Conservation (phyloP, 768 basidiomycete genomes). For the Daedaleopsis sinensis region DNA sequence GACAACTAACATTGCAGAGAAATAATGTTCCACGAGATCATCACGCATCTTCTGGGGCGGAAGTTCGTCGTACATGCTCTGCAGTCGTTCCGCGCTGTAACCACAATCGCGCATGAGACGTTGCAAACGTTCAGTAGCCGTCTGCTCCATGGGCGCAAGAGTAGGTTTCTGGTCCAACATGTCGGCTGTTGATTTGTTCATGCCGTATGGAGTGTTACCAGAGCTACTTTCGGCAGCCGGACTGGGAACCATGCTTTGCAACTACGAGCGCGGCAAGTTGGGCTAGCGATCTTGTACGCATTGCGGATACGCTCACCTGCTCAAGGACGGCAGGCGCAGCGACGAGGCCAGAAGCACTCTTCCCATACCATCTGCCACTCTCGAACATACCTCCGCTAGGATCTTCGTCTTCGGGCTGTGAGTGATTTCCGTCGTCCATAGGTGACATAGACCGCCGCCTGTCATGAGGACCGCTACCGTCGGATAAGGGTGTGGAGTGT, state of each 20-base stretch:
- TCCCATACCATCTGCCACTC: conserved; percentile 86
- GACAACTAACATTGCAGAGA: conserved; percentile 61
- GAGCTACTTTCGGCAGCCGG: conserved; percentile 2
- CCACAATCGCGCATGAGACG: conserved; percentile 91
- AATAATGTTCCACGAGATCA: conserved; percentile 83
- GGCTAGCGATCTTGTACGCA: not conserved
- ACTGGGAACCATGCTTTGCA: conserved; percentile 17
- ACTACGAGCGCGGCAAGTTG: not conserved
- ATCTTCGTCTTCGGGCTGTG: conserved; percentile 79
- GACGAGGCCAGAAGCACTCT: conserved; percentile 81
- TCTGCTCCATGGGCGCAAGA: conserved; percentile 34
- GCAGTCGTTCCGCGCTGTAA: conserved; percentile 87
- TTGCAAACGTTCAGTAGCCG: conserved; percentile 81
- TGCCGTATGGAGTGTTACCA: conserved; percentile 3
- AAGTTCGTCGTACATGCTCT: conserved; percentile 86
- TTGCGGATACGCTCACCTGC: conserved; percentile 51
- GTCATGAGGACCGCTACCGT: conserved; percentile 15
- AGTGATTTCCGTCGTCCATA: conserved; percentile 67
- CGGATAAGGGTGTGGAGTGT: conserved; percentile 29
- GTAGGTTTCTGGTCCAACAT: conserved; percentile 36
- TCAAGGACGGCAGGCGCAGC: conserved; percentile 79
- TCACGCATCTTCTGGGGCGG: conserved; percentile 78
- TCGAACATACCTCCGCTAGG: conserved; percentile 77
- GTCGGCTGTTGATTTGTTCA: conserved; percentile 6
- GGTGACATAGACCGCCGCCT: conserved; percentile 53